Evolutionary conservation across 352 stramenopile species (phyloP).

Genomic region (Pythium rhizo-oryzae): DNA sequence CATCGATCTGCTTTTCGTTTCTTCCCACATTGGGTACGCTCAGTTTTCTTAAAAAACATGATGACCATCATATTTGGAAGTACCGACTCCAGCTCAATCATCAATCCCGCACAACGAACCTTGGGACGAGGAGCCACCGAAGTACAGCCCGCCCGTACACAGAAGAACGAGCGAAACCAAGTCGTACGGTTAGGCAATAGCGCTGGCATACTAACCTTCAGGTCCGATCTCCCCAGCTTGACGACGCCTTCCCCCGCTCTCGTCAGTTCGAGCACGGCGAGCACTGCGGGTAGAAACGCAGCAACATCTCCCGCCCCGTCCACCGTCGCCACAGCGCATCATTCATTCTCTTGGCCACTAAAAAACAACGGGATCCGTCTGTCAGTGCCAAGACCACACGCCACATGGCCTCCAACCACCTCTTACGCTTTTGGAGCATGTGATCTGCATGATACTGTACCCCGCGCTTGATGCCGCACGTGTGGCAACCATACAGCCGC

Average conservation of each 20-base stretch:
- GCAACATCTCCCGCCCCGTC: constrained; percentile 49
- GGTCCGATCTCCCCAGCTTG: constrained; percentile 62
- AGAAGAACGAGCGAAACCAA: constrained; percentile 83
- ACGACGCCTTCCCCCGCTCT: constrained; percentile 39
- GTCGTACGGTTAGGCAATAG: constrained; percentile 78
- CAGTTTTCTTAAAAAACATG: constrained; percentile 47
- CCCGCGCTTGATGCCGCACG: constrained; percentile 66
- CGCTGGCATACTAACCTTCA: constrained; percentile 66
- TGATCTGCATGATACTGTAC: constrained; percentile 83
- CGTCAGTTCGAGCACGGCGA: constrained; percentile 74
- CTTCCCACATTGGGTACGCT: constrained; percentile 33
- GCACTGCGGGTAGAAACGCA: constrained; percentile 88
- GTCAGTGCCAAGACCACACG: background rate
- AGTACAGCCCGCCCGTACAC: constrained; percentile 71
- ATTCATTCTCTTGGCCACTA: constrained; percentile 63
- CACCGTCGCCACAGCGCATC: constrained; percentile 41
- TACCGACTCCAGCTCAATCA: background rate
- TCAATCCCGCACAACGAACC: constrained; percentile 23
- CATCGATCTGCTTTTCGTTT: background rate
- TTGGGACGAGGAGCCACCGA: constrained; percentile 65
- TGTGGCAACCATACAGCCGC: constrained; percentile 81
- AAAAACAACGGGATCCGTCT: constrained; percentile 13
- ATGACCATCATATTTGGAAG: constrained; percentile 7
- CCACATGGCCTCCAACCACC: background rate
- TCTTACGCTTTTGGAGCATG: constrained; percentile 79